Base-by-base conservation (phyloP, 352 stramenopile species). In the Blastocystis sp. region DNA sequence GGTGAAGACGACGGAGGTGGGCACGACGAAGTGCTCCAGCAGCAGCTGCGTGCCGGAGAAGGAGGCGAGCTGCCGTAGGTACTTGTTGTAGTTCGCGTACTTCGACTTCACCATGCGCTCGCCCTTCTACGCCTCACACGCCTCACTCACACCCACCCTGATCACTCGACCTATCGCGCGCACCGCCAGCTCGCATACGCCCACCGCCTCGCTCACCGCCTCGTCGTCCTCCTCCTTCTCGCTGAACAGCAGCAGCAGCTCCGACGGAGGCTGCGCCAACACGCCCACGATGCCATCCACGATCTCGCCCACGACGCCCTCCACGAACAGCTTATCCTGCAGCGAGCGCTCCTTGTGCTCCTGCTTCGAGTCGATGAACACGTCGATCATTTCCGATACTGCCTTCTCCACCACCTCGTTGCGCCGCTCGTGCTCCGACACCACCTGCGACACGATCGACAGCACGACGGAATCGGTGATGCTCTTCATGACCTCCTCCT, bases 61-160 rank as follows among this genome's bases (percentile, higher is more conserved):
- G 23, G 41, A 43, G 11, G 34, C 21, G 21, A 79, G 56, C 43
- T 79, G 7, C 9, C 48, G 41, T 21, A 79, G 56, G 62, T 79
- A 79, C 48, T 79, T 79, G 56, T 79, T 79, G 28, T 28, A 60
- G 38, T 61, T 79, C 5, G 17, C 19, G 40, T 64, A 64, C 11
- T 61, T 41, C 10, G 69, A 19, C 34, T 21, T 38, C 23, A 79
- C 48, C 69, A 79, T 62, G 2, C 38, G 69, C 19, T 79, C 11
- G 11, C 69, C 69, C 60, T 79, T 79, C 69, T 79, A 61, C 10
- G 23, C 67, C 2, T 79, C 4, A 60, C 4, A 2, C 69, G 21
- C 14, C 9, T 5, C 9, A 64, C 21, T 3, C 40, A 60, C 17
- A 62, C 69, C 19, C 52, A 79, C 69, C 56, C 34, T 61, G 56